Percentiles rank a stretch among this genome's conserved stretches.
These are phyloP conservation scores for Pyrenophora graminea DNA, from an alignment of 2,329 filamentous ascomycete species.

Conservation along the genomic window DNA sequence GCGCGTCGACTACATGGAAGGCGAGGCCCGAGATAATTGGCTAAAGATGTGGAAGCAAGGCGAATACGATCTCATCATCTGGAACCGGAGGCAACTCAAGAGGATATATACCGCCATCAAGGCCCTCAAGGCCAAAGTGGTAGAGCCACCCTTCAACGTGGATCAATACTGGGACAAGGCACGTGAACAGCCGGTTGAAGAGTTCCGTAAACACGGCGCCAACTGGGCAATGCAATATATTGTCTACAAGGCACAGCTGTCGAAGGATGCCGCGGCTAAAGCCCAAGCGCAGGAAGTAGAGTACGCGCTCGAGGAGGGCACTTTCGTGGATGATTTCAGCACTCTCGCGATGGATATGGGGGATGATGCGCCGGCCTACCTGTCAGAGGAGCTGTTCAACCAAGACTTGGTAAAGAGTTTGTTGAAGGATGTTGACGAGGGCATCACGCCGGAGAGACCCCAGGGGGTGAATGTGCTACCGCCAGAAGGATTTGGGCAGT, in stretches of 20 bases:
- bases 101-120: not conserved
- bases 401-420: conserved; percentile 1
- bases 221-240: conserved; percentile 9
- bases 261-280: not conserved
- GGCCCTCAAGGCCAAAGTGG: not conserved
- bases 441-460: too few relatives aligned
- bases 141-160: not conserved
- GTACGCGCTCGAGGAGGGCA: too few relatives aligned
- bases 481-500: not conserved
- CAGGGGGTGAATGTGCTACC: not conserved
- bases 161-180: conserved; percentile 1
- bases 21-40: not conserved
- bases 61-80: conserved; percentile 3
- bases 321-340: too few relatives aligned
- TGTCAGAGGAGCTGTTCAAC: conserved; percentile 4
- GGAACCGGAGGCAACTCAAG: not conserved
- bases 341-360: not conserved
- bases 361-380: not conserved
- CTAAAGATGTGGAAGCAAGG: not conserved
- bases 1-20: not conserved
- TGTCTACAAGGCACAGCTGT: conserved; percentile 1
- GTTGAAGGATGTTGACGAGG: not conserved
- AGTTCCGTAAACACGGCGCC: not conserved
- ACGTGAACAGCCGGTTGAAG: not conserved
- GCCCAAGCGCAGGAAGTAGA: too few relatives aligned